Base-by-base conservation (phyloP, 2,329 filamentous ascomycete genomes). In the Colletotrichum orchidophilum region DNA sequence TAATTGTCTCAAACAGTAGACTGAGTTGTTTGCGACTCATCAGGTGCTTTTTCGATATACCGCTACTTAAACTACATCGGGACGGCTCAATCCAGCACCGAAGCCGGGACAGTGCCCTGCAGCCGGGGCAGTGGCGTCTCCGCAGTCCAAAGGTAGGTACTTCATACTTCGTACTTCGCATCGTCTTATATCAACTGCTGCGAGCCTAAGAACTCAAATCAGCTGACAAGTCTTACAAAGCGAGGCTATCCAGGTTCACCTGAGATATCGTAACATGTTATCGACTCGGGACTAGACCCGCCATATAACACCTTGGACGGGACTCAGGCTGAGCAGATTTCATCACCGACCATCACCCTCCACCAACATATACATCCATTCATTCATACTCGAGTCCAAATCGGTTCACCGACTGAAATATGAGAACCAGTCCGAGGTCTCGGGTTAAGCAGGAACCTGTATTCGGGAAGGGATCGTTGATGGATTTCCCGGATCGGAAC, bases 401-500 rank as follows among this genome's bases (percentile, higher is more conserved):
- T 24, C 70, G 29, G 60, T 42, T 60, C 54, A 63, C 63, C 62
- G 59, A 63, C 26, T 63, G 58, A 69, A 73, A 64, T 46, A 74
- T 74, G 73, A 73, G 71, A 61, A 67, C 61, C 62, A 73, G 64
- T 61, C 59, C 68, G 54, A 67, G 70, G 24, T 69, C 73, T 54
- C 68, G 71, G 61, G 53, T 62, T 27, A 74, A 74, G 62, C 71
- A 72, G 74, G 72, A 65, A 63, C 61, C 62, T 13, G 74, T 75
- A 26, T 70, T 77, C 63, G 73, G 75, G 66, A 78, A 76, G 63
- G 73, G 67, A 57, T 70, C 67, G 27, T 70, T 75, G 53, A 72
- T 73, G 61, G 73, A 74, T 61, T 73, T 75, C 46, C 54, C 65
- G 33, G 58, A 73, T 42, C 65, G 76, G 58, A 74, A 76, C 73